These are phyloP conservation scores for Fusarium brevicatenulatum DNA, from an alignment of 2,329 filamentous ascomycete genomes.

Conservation along the genomic window DNA sequence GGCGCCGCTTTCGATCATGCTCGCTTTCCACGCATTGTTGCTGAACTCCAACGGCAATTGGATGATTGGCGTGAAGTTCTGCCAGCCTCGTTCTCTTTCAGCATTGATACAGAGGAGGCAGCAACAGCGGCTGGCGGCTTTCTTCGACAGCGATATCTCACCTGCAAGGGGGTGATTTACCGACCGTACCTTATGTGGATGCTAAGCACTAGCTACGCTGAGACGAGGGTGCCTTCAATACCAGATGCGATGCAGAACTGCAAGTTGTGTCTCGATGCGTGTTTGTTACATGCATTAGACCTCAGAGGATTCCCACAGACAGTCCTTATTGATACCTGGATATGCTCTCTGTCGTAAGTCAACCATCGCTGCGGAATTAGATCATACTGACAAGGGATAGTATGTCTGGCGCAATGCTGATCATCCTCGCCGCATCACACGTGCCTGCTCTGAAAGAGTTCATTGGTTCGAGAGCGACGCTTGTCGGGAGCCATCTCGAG, in stretches of 20 bases:
- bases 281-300: conserved; percentile 60
- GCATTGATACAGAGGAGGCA: conserved; percentile 45
- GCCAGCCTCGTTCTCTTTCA: conserved; percentile 55
- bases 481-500: conserved; percentile 55
- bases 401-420: conserved; percentile 61
- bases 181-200: conserved; percentile 63
- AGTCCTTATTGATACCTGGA: conserved; percentile 64
- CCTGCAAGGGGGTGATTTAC: conserved; percentile 63
- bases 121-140: conserved; percentile 58
- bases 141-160: conserved; percentile 61
- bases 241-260: conserved; percentile 54
- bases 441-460: conserved; percentile 51
- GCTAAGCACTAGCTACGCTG: conserved; percentile 51
- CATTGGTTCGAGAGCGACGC: conserved; percentile 51
- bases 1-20: conserved; percentile 57
- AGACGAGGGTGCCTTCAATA: conserved; percentile 40
- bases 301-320: conserved; percentile 60
- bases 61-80: conserved; percentile 61
- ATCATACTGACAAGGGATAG: conserved; percentile 36
- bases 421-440: conserved; percentile 57
- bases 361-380: rapidly evolving
- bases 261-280: conserved; percentile 58
- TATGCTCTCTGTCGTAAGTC: conserved; percentile 62
- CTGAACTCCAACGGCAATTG: conserved; percentile 59
- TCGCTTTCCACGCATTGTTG: conserved; percentile 59